Evolutionary conservation across 768 basidiomycete species (phyloP), one percentile per base, ranked within the genome.

Genomic region (Boletus vinaceobasis): DNA sequence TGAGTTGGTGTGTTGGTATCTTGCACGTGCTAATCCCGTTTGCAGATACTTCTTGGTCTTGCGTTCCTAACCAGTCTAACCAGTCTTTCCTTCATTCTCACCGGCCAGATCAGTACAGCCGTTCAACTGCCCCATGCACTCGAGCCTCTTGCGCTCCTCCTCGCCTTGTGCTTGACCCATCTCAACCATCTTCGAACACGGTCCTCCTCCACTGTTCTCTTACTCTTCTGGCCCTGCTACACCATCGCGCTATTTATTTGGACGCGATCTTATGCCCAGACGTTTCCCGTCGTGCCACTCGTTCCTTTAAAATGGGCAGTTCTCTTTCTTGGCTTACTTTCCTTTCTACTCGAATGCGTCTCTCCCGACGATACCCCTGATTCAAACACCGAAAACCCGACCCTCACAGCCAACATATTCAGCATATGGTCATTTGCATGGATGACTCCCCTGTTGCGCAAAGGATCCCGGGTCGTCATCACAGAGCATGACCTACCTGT

Each of bases 401-500:
- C 86, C 1, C 62, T 87, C 15, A 86, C 83, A 0, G 89, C 93
- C 17, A 94, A 92, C 66, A 73, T 93, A 21, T 95, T 85, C 67
- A 91, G 88, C 63, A 76, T 81, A 37, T 92, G 87, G 81, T 86
- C 84, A 1, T 98, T 98, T 65, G 73, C 76, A 0, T 98, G 93
- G 93, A 81, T 98, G 77, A 91, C 90, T 1, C 80, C 80, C 0
- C 79, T 93, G 15, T 80, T 94, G 83, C 77, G 74, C 60, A 86
- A 85, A 63, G 89, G 89, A 31, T 77, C 79, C 0, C 67, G 71
- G 6, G 72, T 81, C 50, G 84, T 80, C 66, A 85, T 98, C 53
- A 88, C 87, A 1, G 93, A 96, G 67, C 80, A 87, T 29, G 96
- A 98, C 64, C 79, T 98, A 23, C 93, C 93, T 40, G 78, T 84